Evolutionary conservation across 108 stramenopile genomes (phyloP), one percentile per base, ranked within the genome.

Genomic region (Parietichytrium sp.): DNA sequence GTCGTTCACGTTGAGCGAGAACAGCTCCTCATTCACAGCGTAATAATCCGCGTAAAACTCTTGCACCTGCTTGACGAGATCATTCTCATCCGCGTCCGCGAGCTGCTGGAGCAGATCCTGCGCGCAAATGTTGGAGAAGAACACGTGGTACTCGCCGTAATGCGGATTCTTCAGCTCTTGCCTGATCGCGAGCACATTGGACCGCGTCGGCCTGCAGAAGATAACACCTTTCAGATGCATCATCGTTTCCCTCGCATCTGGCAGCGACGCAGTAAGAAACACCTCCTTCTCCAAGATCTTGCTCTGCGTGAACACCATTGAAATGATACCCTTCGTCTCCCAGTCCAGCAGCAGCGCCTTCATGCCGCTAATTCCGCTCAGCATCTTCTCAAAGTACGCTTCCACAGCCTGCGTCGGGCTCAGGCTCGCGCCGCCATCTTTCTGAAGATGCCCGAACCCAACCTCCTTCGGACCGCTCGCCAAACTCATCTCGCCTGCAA

Each of bases 31-130:
- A 84, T 98, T 98, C 77, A 99, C 92, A 51, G 97, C 94, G 45
- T 94, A 81, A 86, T 93, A 99, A 83, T 99, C 98, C 13, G 92
- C 96, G 86, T 95, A 98, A 80, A 85, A 89, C 88, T 99, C 98
- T 81, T 98, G 97, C 2, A 99, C 96, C 88, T 96, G 97, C 53
- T 84, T 81, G 23, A 96, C 92, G 20, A 91, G 84, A 54, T 96
- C 95, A 38, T 88, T 85, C 30, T 86, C 86, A 85, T 99, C 98
- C n/a, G 89, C 88, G 78, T 94, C 93, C 10, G 97, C 96, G 20
- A 99, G 82, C 16, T 93, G 82, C 54, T 94, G 88, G 29, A 99
- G 82, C 27, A 95, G 38, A 8, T 88, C 88, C 16, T 84, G 49
- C 2, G 15, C 6, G 1, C 96, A 61, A 78, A 97, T 93, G 47